These are phyloP conservation scores for Amauroascus verrucosus DNA, from an alignment of 2,329 filamentous ascomycete genomes.

Conservation along the genomic window DNA sequence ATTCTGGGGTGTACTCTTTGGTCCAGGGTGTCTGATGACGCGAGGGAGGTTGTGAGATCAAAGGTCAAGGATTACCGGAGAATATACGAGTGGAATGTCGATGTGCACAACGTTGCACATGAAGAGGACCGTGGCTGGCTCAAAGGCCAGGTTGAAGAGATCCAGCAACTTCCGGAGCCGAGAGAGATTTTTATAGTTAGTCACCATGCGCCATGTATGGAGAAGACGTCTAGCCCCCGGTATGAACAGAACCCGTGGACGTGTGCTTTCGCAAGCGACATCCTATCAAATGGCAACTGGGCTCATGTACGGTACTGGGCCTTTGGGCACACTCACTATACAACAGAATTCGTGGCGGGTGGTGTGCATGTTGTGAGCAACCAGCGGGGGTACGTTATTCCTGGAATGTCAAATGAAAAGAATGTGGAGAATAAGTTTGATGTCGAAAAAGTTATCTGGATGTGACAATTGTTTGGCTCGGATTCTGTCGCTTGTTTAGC, in stretches of 20 bases:
- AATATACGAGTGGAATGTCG: slow-evolving; percentile 42
- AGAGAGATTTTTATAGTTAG: slow-evolving; percentile 18
- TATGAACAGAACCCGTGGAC: slow-evolving; percentile 39
- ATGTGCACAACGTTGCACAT: slow-evolving; percentile 42
- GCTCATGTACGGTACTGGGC: slow-evolving; percentile 29
- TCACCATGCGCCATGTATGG: slow-evolving; percentile 44
- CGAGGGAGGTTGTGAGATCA: slow-evolving; percentile 30
- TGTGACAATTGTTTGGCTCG: background rate
- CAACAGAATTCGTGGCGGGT: slow-evolving; percentile 27
- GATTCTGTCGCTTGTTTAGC: too few species aligned
- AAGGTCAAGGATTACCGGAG: slow-evolving; percentile 44
- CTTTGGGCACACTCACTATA: slow-evolving; percentile 35
- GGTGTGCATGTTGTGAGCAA: slow-evolving; percentile 32
- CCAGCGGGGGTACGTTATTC: slow-evolving; percentile 29
- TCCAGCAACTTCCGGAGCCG: background rate
- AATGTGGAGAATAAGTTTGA: background rate
- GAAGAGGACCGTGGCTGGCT: slow-evolving; percentile 43
- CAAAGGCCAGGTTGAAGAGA: slow-evolving; percentile 25
- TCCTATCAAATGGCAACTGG: slow-evolving; percentile 22
- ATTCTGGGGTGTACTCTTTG: slow-evolving; percentile 49
- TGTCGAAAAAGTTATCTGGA: background rate
- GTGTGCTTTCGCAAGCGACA: slow-evolving; percentile 44
- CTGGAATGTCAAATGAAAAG: background rate
- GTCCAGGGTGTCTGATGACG: slow-evolving; percentile 38
- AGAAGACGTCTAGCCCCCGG: slow-evolving; percentile 40